Percentiles rank a stretch among this genome's conserved stretches.
phyloP scores from a whole-genome alignment of 2,329 filamentous ascomycete species.

The Chrysoporthe deuterocubensis region DNA sequence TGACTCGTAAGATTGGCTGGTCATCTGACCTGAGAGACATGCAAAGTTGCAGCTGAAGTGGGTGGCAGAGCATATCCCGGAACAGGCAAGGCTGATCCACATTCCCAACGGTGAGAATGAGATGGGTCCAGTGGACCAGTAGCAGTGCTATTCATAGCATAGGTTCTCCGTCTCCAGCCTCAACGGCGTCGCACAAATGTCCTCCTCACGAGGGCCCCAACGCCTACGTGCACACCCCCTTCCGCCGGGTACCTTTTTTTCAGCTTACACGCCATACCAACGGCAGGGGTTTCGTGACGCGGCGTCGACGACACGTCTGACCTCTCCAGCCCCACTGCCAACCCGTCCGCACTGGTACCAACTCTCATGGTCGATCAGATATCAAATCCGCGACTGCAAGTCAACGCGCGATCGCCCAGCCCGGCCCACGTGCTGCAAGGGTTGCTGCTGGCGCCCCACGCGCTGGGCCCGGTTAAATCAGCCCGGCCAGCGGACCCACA shows the following conservation, averaged over 20 bases:
- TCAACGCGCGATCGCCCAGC: neutral
- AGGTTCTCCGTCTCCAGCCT: neutral
- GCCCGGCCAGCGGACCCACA: neutral
- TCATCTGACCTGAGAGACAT: neutral
- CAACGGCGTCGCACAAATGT: too few species aligned
- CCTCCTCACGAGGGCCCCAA: neutral
- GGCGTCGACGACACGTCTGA: neutral
- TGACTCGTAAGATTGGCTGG: neutral
- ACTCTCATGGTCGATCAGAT: neutral
- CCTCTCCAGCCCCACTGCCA: neutral
- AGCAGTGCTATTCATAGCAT: neutral
- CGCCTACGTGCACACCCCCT: too few species aligned
- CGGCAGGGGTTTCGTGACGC: neutral
- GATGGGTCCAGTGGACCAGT: neutral
- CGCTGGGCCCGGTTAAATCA: neutral
- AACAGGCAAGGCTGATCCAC: neutral
- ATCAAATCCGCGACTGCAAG: neutral
- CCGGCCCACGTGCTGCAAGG: neutral
- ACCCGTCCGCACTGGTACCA: neutral
- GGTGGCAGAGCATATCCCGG: neutral
- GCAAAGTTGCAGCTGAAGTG: neutral
- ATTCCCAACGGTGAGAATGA: constrained; percentile 1
- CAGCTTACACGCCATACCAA: neutral
- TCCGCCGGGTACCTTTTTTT: neutral
- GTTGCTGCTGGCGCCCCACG: neutral